Conservation (phyloP, 2,329 filamentous ascomycete genomes). For the Mycosphaerelloides madeirae region DNA sequence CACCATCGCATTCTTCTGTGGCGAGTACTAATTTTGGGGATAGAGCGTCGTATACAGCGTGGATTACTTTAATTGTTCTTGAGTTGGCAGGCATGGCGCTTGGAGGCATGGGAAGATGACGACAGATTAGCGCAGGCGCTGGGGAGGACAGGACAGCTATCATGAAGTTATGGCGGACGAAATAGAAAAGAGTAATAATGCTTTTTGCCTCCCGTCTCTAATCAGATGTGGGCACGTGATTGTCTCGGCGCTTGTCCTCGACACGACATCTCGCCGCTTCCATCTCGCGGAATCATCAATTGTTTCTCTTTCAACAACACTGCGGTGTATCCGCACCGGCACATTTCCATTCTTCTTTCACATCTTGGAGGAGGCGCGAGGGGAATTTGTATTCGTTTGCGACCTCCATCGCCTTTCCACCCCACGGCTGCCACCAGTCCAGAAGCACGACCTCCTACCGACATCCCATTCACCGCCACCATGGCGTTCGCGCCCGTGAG, state of each 20-base stretch:
- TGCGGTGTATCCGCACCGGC: not conserved
- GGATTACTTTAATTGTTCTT: not conserved
- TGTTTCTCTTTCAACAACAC: not conserved
- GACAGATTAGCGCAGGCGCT: too few species aligned
- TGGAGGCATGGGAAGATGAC: not conserved
- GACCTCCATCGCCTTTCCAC: too few species aligned
- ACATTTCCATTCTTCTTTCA: not conserved
- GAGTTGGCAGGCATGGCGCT: not conserved
- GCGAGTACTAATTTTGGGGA: conserved; percentile 2
- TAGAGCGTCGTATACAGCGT: conserved; percentile 2
- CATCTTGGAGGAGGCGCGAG: too few species aligned
- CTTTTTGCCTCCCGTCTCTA: not conserved
- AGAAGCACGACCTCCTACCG: too few species aligned
- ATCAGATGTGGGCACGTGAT: not conserved
- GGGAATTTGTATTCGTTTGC: too few species aligned
- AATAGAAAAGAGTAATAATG: too few species aligned
- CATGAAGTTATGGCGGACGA: not conserved
- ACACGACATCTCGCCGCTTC: too few species aligned
- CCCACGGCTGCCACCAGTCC: not conserved
- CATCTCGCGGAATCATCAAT: not conserved
- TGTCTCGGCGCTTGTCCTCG: not conserved
- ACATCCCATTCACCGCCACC: not conserved
- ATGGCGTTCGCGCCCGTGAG: conserved; percentile 5
- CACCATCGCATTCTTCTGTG: not conserved
- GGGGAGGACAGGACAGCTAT: not conserved